phyloP scores from a whole-genome alignment of 73 alveolate genomes.

The Stentor roeselii region DNA sequence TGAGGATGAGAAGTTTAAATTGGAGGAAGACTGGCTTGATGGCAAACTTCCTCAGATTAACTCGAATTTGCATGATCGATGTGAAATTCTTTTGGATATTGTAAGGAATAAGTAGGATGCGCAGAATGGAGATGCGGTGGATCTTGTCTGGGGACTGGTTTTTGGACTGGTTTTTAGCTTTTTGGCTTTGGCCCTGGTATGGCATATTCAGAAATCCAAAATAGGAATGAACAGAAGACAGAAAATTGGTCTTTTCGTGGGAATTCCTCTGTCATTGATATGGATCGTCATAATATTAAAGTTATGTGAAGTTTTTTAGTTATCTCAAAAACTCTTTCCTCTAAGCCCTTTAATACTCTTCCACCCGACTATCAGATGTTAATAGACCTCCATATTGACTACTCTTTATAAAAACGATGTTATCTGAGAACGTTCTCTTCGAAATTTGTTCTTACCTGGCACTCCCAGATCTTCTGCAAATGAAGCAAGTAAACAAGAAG shows the following conservation, averaged over 20 bases:
- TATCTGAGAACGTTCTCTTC: no score
- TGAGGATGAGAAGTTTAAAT: neutral
- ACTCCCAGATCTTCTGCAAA: no score
- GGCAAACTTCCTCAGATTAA: slow-evolving; percentile 4
- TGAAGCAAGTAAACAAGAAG: no score
- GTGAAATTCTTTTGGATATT: neutral
- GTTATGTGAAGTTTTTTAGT: neutral
- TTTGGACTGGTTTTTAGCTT: slow-evolving; percentile 5
- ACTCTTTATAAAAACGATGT: no score
- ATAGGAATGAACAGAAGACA: neutral
- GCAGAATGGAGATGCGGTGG: neutral
- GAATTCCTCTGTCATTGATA: neutral
- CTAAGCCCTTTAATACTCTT: no score
- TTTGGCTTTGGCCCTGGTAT: neutral
- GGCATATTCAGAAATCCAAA: neutral
- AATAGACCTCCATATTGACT: no score
- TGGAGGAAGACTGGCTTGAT: slow-evolving; percentile 22
- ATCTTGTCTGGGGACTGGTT: neutral
- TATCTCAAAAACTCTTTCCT: no score
- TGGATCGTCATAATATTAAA: neutral
- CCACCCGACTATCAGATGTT: no score
- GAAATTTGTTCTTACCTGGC: no score
- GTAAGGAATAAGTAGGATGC: neutral
- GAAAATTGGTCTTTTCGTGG: neutral
- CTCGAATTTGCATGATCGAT: neutral